Evolutionary conservation across 139 green algal species (phyloP).

Genomic region (Chlorella sp.): DNA sequence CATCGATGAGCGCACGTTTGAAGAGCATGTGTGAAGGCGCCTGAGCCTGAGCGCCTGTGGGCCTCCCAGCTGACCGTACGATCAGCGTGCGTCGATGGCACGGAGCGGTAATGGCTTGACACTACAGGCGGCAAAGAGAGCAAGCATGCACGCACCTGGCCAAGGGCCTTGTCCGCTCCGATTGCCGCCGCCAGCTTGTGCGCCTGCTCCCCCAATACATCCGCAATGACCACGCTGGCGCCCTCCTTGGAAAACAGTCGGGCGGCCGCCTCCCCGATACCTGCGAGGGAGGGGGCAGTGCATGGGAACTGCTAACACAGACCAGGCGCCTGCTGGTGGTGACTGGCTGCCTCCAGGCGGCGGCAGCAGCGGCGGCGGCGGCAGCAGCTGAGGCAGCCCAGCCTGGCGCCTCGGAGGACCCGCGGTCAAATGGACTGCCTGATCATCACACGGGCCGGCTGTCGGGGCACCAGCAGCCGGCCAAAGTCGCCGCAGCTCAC

Average conservation of each 20-base stretch:
- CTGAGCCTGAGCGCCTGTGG: too few relatives aligned
- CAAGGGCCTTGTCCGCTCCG: not conserved
- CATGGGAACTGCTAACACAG: too few relatives aligned
- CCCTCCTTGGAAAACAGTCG: conserved; percentile 16
- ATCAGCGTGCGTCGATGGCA: too few relatives aligned
- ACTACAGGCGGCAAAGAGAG: too few relatives aligned
- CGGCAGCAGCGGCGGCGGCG: not conserved
- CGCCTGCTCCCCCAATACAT: not conserved
- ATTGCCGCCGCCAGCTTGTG: not conserved
- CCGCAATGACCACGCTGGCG: not conserved
- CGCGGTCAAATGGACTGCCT: too few relatives aligned
- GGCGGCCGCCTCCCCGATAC: conserved; percentile 7
- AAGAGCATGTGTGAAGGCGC: not conserved
- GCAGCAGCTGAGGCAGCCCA: not conserved
- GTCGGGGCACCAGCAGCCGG: too few relatives aligned
- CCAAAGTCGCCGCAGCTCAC: too few relatives aligned
- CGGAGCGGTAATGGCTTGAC: too few relatives aligned
- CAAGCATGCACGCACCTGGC: too few relatives aligned
- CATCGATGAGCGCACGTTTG: too few relatives aligned
- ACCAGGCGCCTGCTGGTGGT: not conserved
- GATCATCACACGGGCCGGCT: too few relatives aligned
- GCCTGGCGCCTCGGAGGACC: not conserved
- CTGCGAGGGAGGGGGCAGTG: not conserved
- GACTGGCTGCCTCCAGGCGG: not conserved
- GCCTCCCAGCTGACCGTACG: too few relatives aligned